A percentile compares a stretch with the other conserved stretches of the same genome.
phyloP scores from a whole-genome alignment of 2,329 filamentous ascomycete genomes.

The Penicillium thymicola region DNA sequence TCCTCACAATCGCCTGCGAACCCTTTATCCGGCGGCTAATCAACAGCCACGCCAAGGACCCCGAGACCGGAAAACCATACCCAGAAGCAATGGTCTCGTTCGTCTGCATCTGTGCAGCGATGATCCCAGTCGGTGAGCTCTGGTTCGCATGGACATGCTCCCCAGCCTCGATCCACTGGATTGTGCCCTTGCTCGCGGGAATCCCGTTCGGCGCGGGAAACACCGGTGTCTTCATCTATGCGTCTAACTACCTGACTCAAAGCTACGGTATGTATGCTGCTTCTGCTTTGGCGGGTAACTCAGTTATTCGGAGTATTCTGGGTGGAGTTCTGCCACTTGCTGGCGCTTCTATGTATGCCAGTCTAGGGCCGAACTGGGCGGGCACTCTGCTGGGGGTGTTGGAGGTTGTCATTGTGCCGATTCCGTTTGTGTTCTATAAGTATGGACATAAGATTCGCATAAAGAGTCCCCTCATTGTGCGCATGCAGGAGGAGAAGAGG shows the following conservation, averaged over 20 bases:
- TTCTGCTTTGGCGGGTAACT: constrained; percentile 74
- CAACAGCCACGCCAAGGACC: constrained; percentile 70
- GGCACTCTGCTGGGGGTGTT: constrained; percentile 72
- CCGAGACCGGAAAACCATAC: constrained; percentile 66
- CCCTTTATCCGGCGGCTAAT: constrained; percentile 75
- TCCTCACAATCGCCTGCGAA: constrained; percentile 53
- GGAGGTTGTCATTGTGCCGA: constrained; percentile 71
- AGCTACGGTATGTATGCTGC: constrained; percentile 80
- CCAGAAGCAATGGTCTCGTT: constrained; percentile 80
- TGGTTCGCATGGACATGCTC: constrained; percentile 87
- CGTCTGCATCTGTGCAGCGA: constrained; percentile 71
- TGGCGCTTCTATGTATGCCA: constrained; percentile 67
- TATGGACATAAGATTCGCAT: constrained; percentile 57
- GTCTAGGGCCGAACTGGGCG: constrained; percentile 72
- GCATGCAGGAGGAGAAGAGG: constrained; percentile 54
- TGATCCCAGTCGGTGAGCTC: constrained; percentile 74
- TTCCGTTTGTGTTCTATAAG: constrained; percentile 73
- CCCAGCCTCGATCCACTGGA: constrained; percentile 73
- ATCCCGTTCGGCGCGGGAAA: constrained; percentile 78
- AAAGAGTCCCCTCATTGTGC: constrained; percentile 55
- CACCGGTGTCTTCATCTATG: constrained; percentile 76
- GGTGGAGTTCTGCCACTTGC: constrained; percentile 78
- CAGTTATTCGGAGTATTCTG: constrained; percentile 67
- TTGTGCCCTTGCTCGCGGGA: constrained; percentile 73
- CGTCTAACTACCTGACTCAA: constrained; percentile 73